phyloP scores from a whole-genome alignment of 192 early-diverging fungal species.

The Coemansia sp. region DNA sequence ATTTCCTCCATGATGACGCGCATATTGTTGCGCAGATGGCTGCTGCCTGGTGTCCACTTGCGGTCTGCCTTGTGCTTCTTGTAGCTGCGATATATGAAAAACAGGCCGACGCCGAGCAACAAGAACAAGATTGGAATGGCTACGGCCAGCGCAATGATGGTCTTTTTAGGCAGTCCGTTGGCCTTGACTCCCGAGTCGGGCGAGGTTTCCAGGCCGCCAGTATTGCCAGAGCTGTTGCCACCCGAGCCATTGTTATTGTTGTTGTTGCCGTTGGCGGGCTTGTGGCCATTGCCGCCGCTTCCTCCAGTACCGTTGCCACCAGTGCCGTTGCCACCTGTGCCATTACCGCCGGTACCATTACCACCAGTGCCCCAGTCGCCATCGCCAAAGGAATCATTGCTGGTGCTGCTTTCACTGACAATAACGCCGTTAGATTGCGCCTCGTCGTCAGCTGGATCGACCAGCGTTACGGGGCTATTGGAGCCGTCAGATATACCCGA shows the following conservation, averaged over 20 bases:
- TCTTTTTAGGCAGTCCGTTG: slow-evolving; percentile 20
- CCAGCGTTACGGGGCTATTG: not conserved
- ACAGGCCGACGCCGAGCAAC: slow-evolving; percentile 25
- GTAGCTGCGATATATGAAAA: slow-evolving; percentile 27
- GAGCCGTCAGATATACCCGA: not conserved
- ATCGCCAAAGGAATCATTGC: not conserved
- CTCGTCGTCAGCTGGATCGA: not conserved
- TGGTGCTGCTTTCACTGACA: slow-evolving; percentile 2
- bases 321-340: not conserved
- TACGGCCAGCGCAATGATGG: slow-evolving; percentile 21
- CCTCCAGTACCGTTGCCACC: not conserved
- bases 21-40: slow-evolving; percentile 13
- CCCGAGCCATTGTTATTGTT: not conserved
- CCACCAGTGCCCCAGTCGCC: not conserved
- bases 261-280: not conserved
- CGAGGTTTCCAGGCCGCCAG: not conserved
- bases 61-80: slow-evolving; percentile 22
- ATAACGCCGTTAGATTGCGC: not conserved
- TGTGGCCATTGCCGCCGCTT: slow-evolving; percentile 11
- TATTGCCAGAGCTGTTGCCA: not conserved
- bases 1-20: slow-evolving; percentile 14
- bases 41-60: slow-evolving; percentile 7
- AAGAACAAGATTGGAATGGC: slow-evolving; percentile 23
- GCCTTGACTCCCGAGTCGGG: not conserved
- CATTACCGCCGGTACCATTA: not conserved